A percentile compares a stretch with the other conserved stretches of the same genome.
Evolutionary conservation across 2,329 filamentous ascomycete genomes (phyloP).

Genomic region (Epichloe scottii): DNA sequence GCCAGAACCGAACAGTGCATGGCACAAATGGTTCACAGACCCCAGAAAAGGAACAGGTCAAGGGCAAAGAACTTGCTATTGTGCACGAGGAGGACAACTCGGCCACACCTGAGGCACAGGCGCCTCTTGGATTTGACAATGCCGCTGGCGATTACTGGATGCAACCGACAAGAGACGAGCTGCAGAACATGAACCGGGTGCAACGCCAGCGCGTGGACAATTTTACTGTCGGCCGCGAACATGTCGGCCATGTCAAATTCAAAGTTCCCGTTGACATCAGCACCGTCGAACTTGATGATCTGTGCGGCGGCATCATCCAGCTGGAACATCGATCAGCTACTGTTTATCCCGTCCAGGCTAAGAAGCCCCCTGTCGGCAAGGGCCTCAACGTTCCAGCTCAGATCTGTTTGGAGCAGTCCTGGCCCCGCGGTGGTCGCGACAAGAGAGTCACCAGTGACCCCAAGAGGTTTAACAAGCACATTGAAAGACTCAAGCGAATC

Average conservation of each 20-base stretch:
- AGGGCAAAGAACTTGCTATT: slow-evolving; percentile 63
- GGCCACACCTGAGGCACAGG: slow-evolving; percentile 16
- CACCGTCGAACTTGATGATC: slow-evolving; percentile 63
- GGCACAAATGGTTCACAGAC: slow-evolving; percentile 22
- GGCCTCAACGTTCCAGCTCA: slow-evolving; percentile 84
- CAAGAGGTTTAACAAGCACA: slow-evolving; percentile 65
- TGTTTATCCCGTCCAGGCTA: slow-evolving; percentile 65
- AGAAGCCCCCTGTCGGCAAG: slow-evolving; percentile 75
- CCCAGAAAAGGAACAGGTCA: slow-evolving; percentile 59
- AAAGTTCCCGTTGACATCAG: slow-evolving; percentile 72
- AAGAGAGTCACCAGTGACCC: slow-evolving; percentile 41
- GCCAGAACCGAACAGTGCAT: slow-evolving; percentile 41
- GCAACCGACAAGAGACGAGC: slow-evolving; percentile 59
- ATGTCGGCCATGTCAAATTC: slow-evolving; percentile 74
- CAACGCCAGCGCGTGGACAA: slow-evolving; percentile 62
- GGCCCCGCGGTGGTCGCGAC: slow-evolving; percentile 56
- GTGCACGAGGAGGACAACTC: slow-evolving; percentile 57
- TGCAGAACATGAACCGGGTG: slow-evolving; percentile 67
- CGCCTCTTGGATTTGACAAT: slow-evolving; percentile 23
- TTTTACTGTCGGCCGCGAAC: slow-evolving; percentile 72
- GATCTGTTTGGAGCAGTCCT: slow-evolving; percentile 85
- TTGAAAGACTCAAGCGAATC: slow-evolving; percentile 69
- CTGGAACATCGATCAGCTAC: slow-evolving; percentile 71
- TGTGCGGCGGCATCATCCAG: slow-evolving; percentile 64
- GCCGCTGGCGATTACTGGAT: slow-evolving; percentile 77